Conservation (phyloP, 129 eudicot species). For the Lactuca sativa region DNA sequence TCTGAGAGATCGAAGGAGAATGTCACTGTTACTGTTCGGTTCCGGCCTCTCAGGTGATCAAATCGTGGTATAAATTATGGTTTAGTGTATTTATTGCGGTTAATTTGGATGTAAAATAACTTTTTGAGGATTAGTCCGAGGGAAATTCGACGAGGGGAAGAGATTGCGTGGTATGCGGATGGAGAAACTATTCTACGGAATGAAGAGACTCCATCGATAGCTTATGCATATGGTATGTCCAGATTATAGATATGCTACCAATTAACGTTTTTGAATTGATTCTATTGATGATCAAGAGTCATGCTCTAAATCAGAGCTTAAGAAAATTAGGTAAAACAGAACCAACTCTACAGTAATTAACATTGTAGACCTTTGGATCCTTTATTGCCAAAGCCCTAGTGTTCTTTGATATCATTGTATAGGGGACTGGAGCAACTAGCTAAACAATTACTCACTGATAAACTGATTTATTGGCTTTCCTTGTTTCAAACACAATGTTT, state of each 20-base stretch:
- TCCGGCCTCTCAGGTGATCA: constrained; percentile 87
- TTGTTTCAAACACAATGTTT: background rate
- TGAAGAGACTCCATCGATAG: constrained; percentile 79
- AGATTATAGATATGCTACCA: constrained; percentile 7
- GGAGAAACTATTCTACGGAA: constrained; percentile 92
- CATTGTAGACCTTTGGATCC: background rate
- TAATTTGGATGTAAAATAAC: constrained; percentile 17
- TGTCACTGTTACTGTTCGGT: constrained; percentile 96
- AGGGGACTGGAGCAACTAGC: constrained; percentile 7
- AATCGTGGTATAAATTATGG: constrained; percentile 4
- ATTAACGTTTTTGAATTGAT: constrained; percentile 5
- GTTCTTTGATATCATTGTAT: constrained; percentile 6
- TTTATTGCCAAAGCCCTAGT: background rate
- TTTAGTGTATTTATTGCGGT: constrained; percentile 19
- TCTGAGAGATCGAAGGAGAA: constrained; percentile 76
- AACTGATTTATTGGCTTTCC: constrained; percentile 1
- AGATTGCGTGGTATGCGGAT: constrained; percentile 99
- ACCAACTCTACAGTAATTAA: constrained; percentile 11
- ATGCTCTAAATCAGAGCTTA: background rate
- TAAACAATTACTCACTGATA: constrained; percentile 3
- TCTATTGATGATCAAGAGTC: constrained; percentile 17
- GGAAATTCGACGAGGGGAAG: constrained; percentile 96
- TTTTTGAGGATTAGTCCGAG: constrained; percentile 59
- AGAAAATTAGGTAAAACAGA: background rate
- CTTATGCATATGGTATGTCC: constrained; percentile 91